Percentiles rank a stretch among this genome's conserved stretches.
Evolutionary conservation across 148 eudicot genomes (phyloP).

Genomic region (Camellia sinensis): DNA sequence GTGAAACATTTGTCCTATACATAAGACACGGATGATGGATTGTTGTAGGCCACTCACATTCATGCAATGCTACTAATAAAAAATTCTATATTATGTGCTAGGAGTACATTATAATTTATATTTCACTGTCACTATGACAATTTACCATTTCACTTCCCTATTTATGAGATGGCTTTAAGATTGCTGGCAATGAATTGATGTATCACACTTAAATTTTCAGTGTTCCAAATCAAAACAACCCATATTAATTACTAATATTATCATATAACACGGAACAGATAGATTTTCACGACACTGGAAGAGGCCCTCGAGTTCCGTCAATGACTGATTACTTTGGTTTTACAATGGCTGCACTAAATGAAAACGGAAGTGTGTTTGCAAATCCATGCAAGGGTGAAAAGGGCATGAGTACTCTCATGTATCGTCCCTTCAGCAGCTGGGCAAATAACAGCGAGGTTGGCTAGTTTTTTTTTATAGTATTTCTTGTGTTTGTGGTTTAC

Average conservation of each 20-base stretch:
- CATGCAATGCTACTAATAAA: neutral
- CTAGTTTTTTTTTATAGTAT: neutral
- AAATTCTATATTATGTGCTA: neutral
- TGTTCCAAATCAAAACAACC: neutral
- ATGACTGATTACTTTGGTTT: conserved; percentile 99
- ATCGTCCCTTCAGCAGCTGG: conserved; percentile 98
- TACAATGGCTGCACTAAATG: conserved; percentile 93
- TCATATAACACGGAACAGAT: conserved; percentile 49
- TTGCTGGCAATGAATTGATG: neutral
- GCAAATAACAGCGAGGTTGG: conserved; percentile 96
- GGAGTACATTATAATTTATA: neutral
- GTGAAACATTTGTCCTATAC: neutral
- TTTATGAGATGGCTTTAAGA: neutral
- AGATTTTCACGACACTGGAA: conserved; percentile 98
- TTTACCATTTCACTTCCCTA: neutral
- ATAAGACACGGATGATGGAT: neutral
- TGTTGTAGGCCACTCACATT: neutral
- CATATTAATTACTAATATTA: neutral
- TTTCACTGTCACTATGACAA: neutral
- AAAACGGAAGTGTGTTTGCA: conserved; percentile 91
- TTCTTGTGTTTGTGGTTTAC: neutral
- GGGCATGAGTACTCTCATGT: conserved; percentile 92
- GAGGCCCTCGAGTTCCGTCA: conserved; percentile 93
- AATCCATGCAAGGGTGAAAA: conserved; percentile 89
- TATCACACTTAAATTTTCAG: neutral